phyloP scores from a whole-genome alignment of 805 yeast genomes.

The Spathaspora sp. region DNA sequence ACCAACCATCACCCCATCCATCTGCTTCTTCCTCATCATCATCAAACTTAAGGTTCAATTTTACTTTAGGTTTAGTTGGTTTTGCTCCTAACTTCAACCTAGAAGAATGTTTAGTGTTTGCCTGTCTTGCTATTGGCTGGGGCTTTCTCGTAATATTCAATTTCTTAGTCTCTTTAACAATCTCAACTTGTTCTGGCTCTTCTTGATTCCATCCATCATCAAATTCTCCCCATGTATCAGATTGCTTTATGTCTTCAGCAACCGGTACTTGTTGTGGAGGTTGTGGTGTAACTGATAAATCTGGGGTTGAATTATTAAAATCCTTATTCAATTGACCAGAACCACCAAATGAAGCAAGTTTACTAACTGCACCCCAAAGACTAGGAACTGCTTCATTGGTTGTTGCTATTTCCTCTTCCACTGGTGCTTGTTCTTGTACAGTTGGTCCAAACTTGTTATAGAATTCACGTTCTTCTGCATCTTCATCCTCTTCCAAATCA shows the following conservation, averaged over 20 bases:
- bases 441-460: conserved; percentile 23
- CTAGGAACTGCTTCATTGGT: conserved; percentile 16
- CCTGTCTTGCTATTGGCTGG: background rate
- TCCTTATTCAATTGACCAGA: conserved; percentile 35
- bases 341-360: conserved; percentile 25
- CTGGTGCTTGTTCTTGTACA: background rate
- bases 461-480: conserved; percentile 34
- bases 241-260: background rate
- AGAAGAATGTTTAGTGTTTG: conserved; percentile 4
- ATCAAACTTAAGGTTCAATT: conserved; percentile 22
- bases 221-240: conserved; percentile 15
- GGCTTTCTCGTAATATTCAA: background rate
- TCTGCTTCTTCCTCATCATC: conserved; percentile 23
- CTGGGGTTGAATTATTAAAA: conserved; percentile 35
- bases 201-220: conserved; percentile 19
- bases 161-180: conserved; percentile 7
- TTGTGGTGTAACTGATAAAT: conserved; percentile 17
- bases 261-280: conserved; percentile 7
- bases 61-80: conserved; percentile 11
- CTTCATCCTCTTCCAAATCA: conserved; percentile 31
- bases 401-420: conserved; percentile 6
- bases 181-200: conserved; percentile 1
- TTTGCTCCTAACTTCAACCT: conserved; percentile 19
- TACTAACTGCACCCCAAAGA: conserved; percentile 38
- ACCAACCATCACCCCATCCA: conserved; percentile 33